phyloP scores from a whole-genome alignment of 1,284 basidiomycete species.

The Puccinia sorghi region DNA sequence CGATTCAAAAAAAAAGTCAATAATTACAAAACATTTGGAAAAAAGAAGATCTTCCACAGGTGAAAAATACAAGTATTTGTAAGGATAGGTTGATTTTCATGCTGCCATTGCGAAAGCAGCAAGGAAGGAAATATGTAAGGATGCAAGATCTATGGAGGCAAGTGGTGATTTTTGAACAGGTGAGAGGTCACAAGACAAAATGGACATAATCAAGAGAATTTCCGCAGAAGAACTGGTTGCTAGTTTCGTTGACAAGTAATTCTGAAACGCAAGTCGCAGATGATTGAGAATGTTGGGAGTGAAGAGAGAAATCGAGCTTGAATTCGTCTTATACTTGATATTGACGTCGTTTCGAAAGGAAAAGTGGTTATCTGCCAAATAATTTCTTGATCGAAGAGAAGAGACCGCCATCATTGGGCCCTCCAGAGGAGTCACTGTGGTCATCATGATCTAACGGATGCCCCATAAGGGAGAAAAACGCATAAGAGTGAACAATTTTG shows the following conservation, averaged over 20 bases:
- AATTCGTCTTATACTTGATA: background rate
- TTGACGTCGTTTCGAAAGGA: background rate
- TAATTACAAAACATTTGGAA: background rate
- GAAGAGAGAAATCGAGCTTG: conserved; percentile 3
- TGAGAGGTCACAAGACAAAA: background rate
- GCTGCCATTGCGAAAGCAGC: background rate
- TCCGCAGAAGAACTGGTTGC: background rate
- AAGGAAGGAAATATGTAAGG: background rate
- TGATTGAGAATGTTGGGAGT: background rate
- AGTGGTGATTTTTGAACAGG: background rate
- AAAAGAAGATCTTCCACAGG: background rate
- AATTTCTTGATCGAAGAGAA: conserved; percentile 31
- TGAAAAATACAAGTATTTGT: background rate
- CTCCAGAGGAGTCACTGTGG: conserved; percentile 13
- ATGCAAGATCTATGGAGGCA: background rate
- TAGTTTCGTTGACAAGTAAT: background rate
- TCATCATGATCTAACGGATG: conserved; percentile 22
- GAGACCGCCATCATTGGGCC: conserved; percentile 12
- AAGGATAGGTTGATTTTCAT: background rate
- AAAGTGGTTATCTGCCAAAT: conserved; percentile 14
- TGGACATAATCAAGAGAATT: background rate
- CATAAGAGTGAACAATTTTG: conserved; percentile 5
- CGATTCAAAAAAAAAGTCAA: background rate
- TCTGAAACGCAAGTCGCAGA: background rate
- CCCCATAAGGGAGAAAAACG: conserved; percentile 5